Conservation (phyloP, 2,329 filamentous ascomycete species). For the Penicillium expansum region DNA sequence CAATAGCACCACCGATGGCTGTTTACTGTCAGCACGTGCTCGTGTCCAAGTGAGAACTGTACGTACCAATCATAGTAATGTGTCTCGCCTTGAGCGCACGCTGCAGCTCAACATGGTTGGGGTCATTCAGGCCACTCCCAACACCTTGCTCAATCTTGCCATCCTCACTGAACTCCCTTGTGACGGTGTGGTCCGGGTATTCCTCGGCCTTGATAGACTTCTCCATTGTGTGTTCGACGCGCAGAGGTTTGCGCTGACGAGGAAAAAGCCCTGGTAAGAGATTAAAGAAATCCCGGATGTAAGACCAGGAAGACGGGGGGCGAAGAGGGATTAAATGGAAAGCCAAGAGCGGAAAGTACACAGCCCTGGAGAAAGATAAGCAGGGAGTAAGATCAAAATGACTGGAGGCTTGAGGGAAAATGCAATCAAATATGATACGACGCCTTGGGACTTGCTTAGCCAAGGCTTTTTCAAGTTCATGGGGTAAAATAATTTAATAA, state of each 20-base stretch:
- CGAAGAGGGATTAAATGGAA: not conserved
- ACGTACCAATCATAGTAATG: slow-evolving; percentile 44
- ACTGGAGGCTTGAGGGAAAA: not conserved
- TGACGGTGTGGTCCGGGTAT: slow-evolving; percentile 20
- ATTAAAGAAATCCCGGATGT: not conserved
- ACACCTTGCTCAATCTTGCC: slow-evolving; percentile 22
- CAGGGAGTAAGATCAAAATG: not conserved
- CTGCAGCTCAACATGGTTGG: slow-evolving; percentile 37
- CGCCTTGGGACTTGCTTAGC: not conserved
- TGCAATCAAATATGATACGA: not conserved
- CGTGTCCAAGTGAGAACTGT: not conserved
- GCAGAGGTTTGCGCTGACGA: not conserved
- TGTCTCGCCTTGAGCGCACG: slow-evolving; percentile 44
- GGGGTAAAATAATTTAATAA: not conserved
- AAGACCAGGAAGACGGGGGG: not conserved
- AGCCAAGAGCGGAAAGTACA: not conserved
- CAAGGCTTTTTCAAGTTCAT: not conserved
- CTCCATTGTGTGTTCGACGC: slow-evolving; percentile 2
- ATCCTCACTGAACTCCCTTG: slow-evolving; percentile 19
- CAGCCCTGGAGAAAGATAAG: not conserved
- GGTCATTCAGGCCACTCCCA: slow-evolving; percentile 21
- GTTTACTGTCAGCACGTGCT: slow-evolving; percentile 10
- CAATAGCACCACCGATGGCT: slow-evolving; percentile 45
- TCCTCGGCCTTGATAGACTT: slow-evolving; percentile 15
- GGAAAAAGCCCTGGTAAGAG: not conserved